Evolutionary conservation across 176 grass and related monocot genomes (phyloP).

Genomic region (Pontederia paniculata): DNA sequence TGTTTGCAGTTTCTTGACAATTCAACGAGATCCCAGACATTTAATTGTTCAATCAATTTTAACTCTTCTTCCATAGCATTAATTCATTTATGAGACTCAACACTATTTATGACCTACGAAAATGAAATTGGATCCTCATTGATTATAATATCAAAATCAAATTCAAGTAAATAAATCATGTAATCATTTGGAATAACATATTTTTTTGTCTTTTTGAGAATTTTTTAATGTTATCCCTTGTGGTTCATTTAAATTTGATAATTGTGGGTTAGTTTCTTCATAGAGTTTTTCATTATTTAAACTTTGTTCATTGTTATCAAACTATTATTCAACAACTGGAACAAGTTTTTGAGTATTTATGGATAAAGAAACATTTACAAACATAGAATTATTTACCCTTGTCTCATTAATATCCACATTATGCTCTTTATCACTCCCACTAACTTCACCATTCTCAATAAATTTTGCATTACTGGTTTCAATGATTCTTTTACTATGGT

Average conservation of each 20-base stretch:
- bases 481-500: no score
- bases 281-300: no score
- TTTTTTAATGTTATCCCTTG: conserved; percentile 9
- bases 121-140: conserved; percentile 19
- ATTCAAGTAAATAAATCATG: conserved; percentile 19
- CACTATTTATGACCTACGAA: conserved; percentile 8
- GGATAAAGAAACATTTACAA: neutral
- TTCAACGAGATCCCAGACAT: conserved; percentile 14
- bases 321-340: neutral
- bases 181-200: conserved; percentile 2
- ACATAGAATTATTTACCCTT: neutral
- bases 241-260: neutral
- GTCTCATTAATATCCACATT: conserved; percentile 2
- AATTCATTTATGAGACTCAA: conserved; percentile 4
- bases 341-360: neutral
- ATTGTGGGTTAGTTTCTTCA: neutral
- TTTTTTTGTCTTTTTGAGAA: no score
- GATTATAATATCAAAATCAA: conserved; percentile 1
- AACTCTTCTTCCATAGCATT: conserved; percentile 14
- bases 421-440: neutral
- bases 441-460: no score
- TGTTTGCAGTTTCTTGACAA: conserved; percentile 1
- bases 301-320: neutral
- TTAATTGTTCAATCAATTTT: conserved; percentile 10
- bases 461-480: no score